Base-by-base conservation (phyloP, 495 filamentous ascomycete species). In the Daldinia concentrica region DNA sequence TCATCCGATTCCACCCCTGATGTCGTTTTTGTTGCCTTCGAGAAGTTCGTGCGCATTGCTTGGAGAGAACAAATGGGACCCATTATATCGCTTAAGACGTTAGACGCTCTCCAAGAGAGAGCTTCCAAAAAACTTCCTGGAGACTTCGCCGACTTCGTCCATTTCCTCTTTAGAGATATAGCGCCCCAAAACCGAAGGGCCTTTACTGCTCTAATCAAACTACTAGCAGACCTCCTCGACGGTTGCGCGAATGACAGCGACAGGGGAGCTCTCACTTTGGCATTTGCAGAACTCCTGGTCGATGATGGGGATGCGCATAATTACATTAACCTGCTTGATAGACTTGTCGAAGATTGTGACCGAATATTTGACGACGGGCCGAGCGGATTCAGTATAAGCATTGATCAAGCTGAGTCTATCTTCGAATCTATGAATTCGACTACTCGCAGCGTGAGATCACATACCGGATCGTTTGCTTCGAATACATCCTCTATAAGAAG, bases 161-260 rank as follows among this genome's bases (percentile, higher is more conserved):
- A 88, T 59, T 89, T 83, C 60, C 85, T 91, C 14, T 84, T 98
- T 71, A 79, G 85, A 27, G 91, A 97, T 60, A 90, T 95, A 86
- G 89, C 92, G 12, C 95, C 95, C 6, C 95, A 98, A 73, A 99
- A 98, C 74, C 90, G 92, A 71, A 89, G 95, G 62, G 94, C 94
- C 3, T 91, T 98, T 71, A 90, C 90, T 34, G 89, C 89, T 11
- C 88, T 96, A 36, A 88, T 98, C 69, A 93, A 92, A 56, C 86
- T 98, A 34, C 86, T 99, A 26, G 90, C 92, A 2, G 93, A 97
- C 73, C 85, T 99, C 15, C 87, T 98, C 12, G 95, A 97, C 66
- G 94, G 92, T n/a, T 97, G 94, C 68, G 91, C 91, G 11, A 97
- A 95, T 77, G 95, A 97, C 74, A 92, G 93, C 54, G 95, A 98